These are phyloP conservation scores for Linum tenue DNA, from an alignment of 345 rosid genomes.

Conservation along the genomic window DNA sequence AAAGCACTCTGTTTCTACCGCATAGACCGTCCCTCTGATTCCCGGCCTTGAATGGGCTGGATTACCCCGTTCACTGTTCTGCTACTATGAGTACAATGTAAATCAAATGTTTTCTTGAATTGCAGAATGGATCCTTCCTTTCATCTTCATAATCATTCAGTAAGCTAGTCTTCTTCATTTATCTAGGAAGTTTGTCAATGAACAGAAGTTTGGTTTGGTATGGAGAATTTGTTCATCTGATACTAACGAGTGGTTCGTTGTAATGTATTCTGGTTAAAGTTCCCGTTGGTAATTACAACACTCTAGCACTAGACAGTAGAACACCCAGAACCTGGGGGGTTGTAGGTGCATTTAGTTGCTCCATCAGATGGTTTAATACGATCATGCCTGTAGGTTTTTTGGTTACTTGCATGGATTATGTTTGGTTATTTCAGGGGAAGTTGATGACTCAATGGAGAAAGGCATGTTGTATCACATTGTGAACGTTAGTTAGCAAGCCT, in stretches of 20 bases:
- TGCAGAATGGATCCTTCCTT: slow-evolving; percentile 10
- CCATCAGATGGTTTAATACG: no score
- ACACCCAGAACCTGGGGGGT: neutral
- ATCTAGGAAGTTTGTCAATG: slow-evolving; percentile 4
- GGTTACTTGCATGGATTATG: no score
- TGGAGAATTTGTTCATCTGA: neutral
- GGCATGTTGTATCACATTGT: no score
- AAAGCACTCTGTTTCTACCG: slow-evolving; percentile 8
- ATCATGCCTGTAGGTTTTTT: no score
- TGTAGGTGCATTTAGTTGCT: no score
- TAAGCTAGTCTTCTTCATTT: neutral
- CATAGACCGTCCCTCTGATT: neutral
- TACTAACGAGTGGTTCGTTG: neutral
- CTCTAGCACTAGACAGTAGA: neutral
- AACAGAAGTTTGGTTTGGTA: neutral
- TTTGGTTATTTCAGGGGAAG: no score
- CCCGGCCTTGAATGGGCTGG: neutral
- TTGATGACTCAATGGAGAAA: no score
- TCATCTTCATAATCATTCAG: slow-evolving; percentile 4
- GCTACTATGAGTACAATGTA: slow-evolving; percentile 12
- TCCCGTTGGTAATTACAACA: neutral
- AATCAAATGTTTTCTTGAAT: slow-evolving; percentile 9
- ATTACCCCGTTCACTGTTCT: slow-evolving; percentile 5
- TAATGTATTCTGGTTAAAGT: neutral
- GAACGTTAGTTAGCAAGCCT: no score